phyloP scores from a whole-genome alignment of 257 asterid species.

The Salvia hispanica region DNA sequence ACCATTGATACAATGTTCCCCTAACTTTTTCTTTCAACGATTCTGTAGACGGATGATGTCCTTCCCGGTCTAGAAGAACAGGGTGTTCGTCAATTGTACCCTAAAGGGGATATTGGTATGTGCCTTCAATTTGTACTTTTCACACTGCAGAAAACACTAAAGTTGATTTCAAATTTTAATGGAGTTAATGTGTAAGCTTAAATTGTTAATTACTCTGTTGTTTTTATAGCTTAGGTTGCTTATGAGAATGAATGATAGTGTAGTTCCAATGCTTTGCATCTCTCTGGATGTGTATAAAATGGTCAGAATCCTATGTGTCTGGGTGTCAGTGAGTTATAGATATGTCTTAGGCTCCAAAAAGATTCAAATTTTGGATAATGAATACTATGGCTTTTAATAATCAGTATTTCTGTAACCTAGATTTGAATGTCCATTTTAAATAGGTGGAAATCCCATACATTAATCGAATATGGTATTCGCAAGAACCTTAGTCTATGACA shows the following conservation, averaged over 20 bases:
- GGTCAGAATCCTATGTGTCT: neutral
- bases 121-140: conserved; percentile 11
- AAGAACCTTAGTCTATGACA: neutral
- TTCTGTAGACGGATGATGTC: conserved; percentile 80
- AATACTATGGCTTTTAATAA: neutral
- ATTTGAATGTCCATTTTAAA: no score
- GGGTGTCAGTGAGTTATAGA: neutral
- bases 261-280: conserved; percentile 4
- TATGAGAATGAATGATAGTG: neutral
- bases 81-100: conserved; percentile 92
- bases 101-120: conserved; percentile 79
- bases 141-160: neutral
- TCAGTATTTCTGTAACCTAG: no score
- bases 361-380: neutral
- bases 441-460: neutral
- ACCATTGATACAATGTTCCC: conserved; percentile 10
- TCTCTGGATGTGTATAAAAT: neutral
- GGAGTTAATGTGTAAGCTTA: conserved; percentile 15
- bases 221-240: neutral
- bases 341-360: neutral
- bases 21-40: conserved; percentile 17
- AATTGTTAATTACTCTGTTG: conserved; percentile 1
- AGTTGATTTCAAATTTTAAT: conserved; percentile 10
- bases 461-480: neutral
- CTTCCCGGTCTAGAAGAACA: conserved; percentile 96